These are phyloP conservation scores for Mediolabrus comicus DNA, from an alignment of 108 stramenopile species.

Conservation along the genomic window DNA sequence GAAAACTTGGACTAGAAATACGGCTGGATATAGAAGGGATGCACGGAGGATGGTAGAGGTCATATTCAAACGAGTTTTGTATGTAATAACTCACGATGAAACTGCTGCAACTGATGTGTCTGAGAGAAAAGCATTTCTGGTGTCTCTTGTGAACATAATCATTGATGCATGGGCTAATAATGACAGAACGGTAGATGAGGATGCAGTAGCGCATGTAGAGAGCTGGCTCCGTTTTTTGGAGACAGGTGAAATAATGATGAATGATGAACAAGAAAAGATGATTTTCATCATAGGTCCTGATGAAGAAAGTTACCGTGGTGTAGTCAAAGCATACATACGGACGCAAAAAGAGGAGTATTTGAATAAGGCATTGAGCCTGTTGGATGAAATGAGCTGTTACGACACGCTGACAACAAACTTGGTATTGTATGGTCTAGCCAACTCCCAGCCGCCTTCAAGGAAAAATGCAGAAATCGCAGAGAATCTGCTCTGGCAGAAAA, in stretches of 20 bases:
- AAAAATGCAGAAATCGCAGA: conserved; percentile 27
- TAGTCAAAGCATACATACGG: conserved; percentile 21
- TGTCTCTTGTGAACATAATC: conserved; percentile 7
- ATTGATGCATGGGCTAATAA: conserved; percentile 19
- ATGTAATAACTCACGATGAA: background rate
- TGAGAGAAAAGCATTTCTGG: background rate
- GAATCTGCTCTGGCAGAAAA: conserved; percentile 10
- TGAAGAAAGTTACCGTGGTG: conserved; percentile 17
- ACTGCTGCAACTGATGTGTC: background rate
- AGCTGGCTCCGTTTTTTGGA: conserved; percentile 1
- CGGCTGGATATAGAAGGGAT: background rate
- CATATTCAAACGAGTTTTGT: conserved; percentile 8
- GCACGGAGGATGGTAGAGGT: conserved; percentile 5
- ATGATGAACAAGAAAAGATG: background rate
- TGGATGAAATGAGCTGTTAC: conserved; percentile 7
- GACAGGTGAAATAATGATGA: background rate
- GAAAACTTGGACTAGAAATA: conserved; percentile 8
- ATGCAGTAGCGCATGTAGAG: background rate
- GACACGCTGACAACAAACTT: conserved; percentile 13
- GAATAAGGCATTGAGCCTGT: conserved; percentile 12
- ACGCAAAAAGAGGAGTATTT: background rate
- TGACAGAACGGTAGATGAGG: background rate
- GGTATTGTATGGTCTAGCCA: conserved; percentile 24
- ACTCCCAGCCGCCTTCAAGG: conserved; percentile 4
- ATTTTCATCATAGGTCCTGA: conserved; percentile 2